Percentiles rank a stretch among this genome's conserved stretches.
phyloP scores from a whole-genome alignment of 2,329 filamentous ascomycete species.

The Karstenula rhodostoma region DNA sequence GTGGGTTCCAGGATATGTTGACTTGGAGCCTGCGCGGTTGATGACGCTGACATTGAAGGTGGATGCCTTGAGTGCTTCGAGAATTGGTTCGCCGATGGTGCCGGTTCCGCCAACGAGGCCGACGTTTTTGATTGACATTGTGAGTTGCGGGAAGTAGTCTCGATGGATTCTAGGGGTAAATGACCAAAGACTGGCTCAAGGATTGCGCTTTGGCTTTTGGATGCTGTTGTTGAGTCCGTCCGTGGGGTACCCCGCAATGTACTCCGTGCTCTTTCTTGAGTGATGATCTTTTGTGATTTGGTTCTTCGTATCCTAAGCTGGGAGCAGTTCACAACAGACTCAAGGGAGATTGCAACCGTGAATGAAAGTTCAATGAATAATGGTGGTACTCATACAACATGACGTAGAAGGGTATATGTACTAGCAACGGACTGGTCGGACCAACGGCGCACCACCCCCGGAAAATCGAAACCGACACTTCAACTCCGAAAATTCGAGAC shows the following conservation, averaged over 20 bases:
- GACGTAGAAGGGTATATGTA: constrained; percentile 4
- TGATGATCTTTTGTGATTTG: not conserved
- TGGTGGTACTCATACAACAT: not conserved
- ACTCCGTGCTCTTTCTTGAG: not conserved
- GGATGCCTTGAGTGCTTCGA: constrained; percentile 40
- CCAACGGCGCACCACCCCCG: not conserved
- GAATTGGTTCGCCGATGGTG: constrained; percentile 44
- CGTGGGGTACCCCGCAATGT: constrained; percentile 4
- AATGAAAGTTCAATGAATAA: not conserved
- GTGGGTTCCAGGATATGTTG: constrained; percentile 53
- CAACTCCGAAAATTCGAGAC: not conserved
- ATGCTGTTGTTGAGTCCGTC: constrained; percentile 1
- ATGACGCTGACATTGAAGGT: constrained; percentile 45
- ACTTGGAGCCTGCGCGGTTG: constrained; percentile 46
- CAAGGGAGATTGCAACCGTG: not conserved
- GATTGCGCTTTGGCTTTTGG: not conserved
- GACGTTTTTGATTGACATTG: constrained; percentile 48
- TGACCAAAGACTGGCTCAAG: too few relatives aligned
- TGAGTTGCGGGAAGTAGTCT: constrained; percentile 9
- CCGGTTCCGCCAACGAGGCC: constrained; percentile 52
- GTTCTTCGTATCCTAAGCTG: not conserved
- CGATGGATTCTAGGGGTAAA: not conserved
- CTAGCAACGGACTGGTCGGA: constrained; percentile 10
- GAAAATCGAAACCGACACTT: not conserved
- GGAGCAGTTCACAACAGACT: too few relatives aligned